phyloP scores from a whole-genome alignment of 768 basidiomycete species.

The Sarcodon aspratus region DNA sequence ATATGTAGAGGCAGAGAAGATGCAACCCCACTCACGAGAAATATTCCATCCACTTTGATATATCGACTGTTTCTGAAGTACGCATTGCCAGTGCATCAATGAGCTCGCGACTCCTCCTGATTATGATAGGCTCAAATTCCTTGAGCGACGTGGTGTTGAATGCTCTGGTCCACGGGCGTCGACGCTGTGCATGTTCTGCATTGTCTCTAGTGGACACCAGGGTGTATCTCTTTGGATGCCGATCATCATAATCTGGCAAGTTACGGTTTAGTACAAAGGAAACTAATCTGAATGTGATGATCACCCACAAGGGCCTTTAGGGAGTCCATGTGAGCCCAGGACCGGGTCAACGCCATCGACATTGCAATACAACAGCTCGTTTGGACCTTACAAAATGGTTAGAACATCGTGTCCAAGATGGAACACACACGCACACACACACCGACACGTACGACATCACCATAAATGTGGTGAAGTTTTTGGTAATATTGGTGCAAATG shows the following conservation, averaged over 20 bases:
- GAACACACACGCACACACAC: background rate
- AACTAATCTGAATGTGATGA: background rate
- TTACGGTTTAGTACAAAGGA: background rate
- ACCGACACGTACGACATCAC: constrained; percentile 26
- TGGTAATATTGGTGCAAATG: constrained; percentile 19
- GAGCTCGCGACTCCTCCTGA: constrained; percentile 20
- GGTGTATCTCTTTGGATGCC: background rate
- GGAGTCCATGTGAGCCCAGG: constrained; percentile 1
- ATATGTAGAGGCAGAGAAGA: background rate
- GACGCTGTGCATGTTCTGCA: constrained; percentile 27
- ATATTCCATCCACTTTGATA: constrained; percentile 22
- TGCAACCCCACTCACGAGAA: constrained; percentile 21
- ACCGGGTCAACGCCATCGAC: constrained; percentile 4
- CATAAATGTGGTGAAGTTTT: constrained; percentile 20
- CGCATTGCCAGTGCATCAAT: constrained; percentile 3
- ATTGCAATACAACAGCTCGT: constrained; percentile 8
- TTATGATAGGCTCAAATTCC: constrained; percentile 27
- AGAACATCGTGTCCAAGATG: too few species aligned
- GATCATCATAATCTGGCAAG: constrained; percentile 2
- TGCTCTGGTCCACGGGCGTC: constrained; percentile 31
- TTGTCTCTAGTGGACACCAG: constrained; percentile 8
- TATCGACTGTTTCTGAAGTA: constrained; percentile 13
- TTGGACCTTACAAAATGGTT: constrained; percentile 6
- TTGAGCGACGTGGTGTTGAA: constrained; percentile 30
- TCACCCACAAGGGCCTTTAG: constrained; percentile 10